A percentile compares a stretch with the other conserved stretches of the same genome.
These are phyloP conservation scores for Trypanosoma caninum DNA, from an alignment of 208 protist species.

Conservation along the genomic window DNA sequence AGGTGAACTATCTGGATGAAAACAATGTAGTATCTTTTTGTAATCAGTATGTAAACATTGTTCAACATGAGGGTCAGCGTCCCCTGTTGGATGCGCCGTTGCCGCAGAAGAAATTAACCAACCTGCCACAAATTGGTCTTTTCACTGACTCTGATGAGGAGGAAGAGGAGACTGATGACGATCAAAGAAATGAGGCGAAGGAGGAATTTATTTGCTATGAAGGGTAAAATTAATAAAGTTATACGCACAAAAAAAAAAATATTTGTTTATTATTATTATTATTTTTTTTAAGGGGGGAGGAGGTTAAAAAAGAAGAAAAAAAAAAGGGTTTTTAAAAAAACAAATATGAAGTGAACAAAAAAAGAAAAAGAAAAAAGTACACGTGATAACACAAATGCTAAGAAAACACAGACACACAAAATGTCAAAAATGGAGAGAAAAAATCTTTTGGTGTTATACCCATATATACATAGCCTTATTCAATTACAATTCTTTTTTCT, in stretches of 20 bases:
- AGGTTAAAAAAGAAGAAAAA: neutral
- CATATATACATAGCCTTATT: too few relatives aligned
- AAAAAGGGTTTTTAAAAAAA: neutral
- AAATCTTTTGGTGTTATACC: too few relatives aligned
- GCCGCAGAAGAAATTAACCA: constrained; percentile 1
- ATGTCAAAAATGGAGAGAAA: too few relatives aligned
- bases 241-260: too few relatives aligned
- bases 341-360: neutral
- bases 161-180: constrained; percentile 16
- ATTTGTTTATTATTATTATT: too few relatives aligned
- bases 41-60: neutral
- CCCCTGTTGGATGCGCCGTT: neutral
- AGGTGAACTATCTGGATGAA: too few relatives aligned
- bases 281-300: too few relatives aligned
- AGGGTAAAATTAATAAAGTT: too few relatives aligned
- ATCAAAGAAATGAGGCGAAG: neutral
- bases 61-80: neutral
- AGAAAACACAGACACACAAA: too few relatives aligned
- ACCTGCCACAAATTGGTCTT: constrained; percentile 45
- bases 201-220: neutral
- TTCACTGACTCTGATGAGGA: constrained; percentile 64
- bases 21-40: too few relatives aligned
- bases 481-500: too few relatives aligned
- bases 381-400: neutral
- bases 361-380: neutral